Evolutionary conservation across 2,329 filamentous ascomycete genomes (phyloP).

Genomic region (Alternaria conjuncta): DNA sequence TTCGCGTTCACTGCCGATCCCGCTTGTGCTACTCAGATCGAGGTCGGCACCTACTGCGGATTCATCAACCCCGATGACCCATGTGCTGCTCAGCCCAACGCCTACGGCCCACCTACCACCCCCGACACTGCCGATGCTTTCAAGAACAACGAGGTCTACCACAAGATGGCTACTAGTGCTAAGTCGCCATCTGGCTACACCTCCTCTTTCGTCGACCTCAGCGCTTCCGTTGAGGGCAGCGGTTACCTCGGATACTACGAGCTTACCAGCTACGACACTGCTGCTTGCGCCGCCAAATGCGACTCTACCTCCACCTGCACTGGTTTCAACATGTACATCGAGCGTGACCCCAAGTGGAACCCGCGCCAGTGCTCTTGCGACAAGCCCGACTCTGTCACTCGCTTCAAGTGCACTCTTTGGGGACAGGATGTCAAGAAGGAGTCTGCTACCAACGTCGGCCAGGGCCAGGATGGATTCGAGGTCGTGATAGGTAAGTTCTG

Average conservation of each 20-base stretch:
- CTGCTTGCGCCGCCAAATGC: conserved; percentile 25
- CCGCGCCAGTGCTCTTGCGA: conserved; percentile 32
- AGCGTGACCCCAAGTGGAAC: conserved; percentile 34
- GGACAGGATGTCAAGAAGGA: conserved; percentile 28
- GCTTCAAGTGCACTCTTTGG: conserved; percentile 36
- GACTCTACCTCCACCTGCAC: conserved; percentile 25
- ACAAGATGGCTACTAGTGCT: conserved; percentile 29
- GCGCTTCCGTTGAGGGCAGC: conserved; percentile 23
- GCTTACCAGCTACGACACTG: conserved; percentile 30
- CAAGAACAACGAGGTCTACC: conserved; percentile 29
- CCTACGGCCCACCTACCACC: conserved; percentile 23
- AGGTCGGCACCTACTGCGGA: conserved; percentile 34
- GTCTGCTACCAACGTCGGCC: conserved; percentile 28
- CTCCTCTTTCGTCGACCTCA: conserved; percentile 27
- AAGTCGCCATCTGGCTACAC: conserved; percentile 26
- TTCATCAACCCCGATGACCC: conserved; percentile 37
- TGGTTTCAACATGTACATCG: conserved; percentile 37
- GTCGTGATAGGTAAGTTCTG: conserved; percentile 29
- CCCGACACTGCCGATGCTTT: conserved; percentile 35
- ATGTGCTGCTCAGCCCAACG: conserved; percentile 35
- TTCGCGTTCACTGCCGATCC: conserved; percentile 27
- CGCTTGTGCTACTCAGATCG: conserved; percentile 29
- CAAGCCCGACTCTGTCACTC: conserved; percentile 23
- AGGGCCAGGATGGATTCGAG: conserved; percentile 30
- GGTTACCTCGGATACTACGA: conserved; percentile 33